Percentiles rank a stretch among this genome's conserved stretches.
Conservation (phyloP, 306 rosid species). For the Cucumis hystrix region DNA sequence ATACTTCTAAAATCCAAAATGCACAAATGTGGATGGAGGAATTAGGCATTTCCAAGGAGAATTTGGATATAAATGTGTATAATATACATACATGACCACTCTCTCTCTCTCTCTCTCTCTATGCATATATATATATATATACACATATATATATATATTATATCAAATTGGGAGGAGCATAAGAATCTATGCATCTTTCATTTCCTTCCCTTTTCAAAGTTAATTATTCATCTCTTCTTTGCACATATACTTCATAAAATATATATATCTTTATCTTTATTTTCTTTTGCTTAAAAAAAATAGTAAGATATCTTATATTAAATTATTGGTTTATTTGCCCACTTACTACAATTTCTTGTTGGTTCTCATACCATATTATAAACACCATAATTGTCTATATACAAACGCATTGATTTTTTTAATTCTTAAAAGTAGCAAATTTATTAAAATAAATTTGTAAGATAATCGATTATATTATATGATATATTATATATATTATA, state of each 20-base stretch:
- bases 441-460: not conserved
- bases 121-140: not conserved
- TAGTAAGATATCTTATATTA: not conserved
- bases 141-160: not conserved
- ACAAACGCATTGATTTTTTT: not conserved
- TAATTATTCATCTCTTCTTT: conserved; percentile 14
- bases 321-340: not conserved
- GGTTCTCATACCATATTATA: not conserved
- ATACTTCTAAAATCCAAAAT: conserved; percentile 12
- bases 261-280: not conserved
- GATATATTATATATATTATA: not conserved
- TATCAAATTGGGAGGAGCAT: conserved; percentile 32
- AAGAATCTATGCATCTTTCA: conserved; percentile 31
- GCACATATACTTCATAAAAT: not conserved
- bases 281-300: not conserved
- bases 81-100: too few relatives aligned
- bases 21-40: conserved; percentile 23
- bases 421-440: not conserved
- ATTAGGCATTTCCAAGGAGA: conserved; percentile 35
- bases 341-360: not conserved
- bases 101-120: too few relatives aligned
- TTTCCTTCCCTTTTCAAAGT: conserved; percentile 29
- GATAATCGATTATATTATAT: not conserved
- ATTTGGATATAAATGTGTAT: conserved; percentile 26
- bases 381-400: not conserved